A percentile compares a stretch with the other conserved stretches of the same genome.
Conservation (phyloP, 441 rosid species). For the Arabidopsis lyrata region DNA sequence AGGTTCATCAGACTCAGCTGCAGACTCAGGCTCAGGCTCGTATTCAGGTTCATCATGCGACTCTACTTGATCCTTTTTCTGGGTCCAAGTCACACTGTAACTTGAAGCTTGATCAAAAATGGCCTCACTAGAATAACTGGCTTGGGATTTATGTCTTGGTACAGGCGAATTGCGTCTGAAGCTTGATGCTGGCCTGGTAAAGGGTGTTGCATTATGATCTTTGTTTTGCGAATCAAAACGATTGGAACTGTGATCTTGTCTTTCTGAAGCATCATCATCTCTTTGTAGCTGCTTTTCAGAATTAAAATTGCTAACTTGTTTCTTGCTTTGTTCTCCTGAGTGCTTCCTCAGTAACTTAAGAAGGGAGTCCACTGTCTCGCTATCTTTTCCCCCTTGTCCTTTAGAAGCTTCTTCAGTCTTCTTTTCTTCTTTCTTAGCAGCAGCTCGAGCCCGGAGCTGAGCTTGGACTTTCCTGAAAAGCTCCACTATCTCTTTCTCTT, state of each 20-base stretch:
- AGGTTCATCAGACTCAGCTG: background rate
- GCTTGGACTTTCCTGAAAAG: conserved; percentile 84
- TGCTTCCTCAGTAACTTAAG: conserved; percentile 77
- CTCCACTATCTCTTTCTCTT: conserved; percentile 80
- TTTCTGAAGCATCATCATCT: conserved; percentile 38
- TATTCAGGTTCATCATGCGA: conserved; percentile 46
- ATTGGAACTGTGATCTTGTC: conserved; percentile 47
- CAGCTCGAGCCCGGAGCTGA: conserved; percentile 80
- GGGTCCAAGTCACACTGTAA: conserved; percentile 47
- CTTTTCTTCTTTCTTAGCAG: conserved; percentile 62
- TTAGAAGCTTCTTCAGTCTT: conserved; percentile 56
- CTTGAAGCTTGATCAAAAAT: conserved; percentile 45
- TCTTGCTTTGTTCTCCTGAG: conserved; percentile 65
- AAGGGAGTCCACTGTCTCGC: conserved; percentile 69
- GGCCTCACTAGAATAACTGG: conserved; percentile 54
- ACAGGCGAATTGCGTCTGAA: conserved; percentile 72
- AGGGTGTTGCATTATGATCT: conserved; percentile 48
- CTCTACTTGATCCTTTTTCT: conserved; percentile 45
- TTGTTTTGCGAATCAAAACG: conserved; percentile 32
- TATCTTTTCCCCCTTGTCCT: conserved; percentile 63
- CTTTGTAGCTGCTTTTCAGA: conserved; percentile 48
- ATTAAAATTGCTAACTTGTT: conserved; percentile 43
- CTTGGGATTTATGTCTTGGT: conserved; percentile 56
- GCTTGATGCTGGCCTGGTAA: conserved; percentile 65
- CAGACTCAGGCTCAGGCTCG: conserved; percentile 3